Percentiles rank a stretch among this genome's conserved stretches.
Evolutionary conservation across 2,329 filamentous ascomycete genomes (phyloP).

Genomic region (Cordyceps tenuipes): DNA sequence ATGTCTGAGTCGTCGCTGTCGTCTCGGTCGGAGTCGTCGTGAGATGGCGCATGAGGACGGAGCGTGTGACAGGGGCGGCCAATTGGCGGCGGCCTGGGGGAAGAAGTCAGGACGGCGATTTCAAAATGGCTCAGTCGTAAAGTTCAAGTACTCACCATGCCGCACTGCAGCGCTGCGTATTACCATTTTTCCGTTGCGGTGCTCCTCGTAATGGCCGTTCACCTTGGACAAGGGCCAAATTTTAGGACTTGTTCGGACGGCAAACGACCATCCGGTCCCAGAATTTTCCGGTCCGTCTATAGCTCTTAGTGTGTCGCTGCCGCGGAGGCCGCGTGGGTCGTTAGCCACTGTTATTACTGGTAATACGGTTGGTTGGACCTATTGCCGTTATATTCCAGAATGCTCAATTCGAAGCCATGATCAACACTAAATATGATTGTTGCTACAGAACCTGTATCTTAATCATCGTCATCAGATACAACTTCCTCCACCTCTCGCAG

Average conservation of each 20-base stretch:
- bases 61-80: conserved; percentile 33
- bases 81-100: conserved; percentile 44
- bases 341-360: too few species aligned
- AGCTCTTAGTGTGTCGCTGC: too few species aligned
- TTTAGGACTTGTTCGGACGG: conserved; percentile 4
- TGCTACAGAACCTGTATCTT: too few species aligned
- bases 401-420: too few species aligned
- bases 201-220: not conserved
- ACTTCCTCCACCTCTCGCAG: too few species aligned
- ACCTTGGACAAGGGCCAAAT: conserved; percentile 1
- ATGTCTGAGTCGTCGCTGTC: conserved; percentile 13
- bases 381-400: too few species aligned
- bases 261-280: conserved; percentile 4
- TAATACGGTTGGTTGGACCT: too few species aligned
- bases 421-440: too few species aligned
- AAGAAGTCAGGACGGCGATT: conserved; percentile 5
- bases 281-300: conserved; percentile 13
- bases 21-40: conserved; percentile 20
- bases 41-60: conserved; percentile 24
- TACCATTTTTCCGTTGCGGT: conserved; percentile 38
- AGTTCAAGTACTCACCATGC: conserved; percentile 37
- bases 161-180: conserved; percentile 45
- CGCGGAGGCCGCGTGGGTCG: too few species aligned
- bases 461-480: too few species aligned
- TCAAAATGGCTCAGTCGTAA: not conserved